A percentile compares a stretch with the other conserved stretches of the same genome.
Conservation (phyloP, 2,329 filamentous ascomycete genomes). For the Exserohilum turcica region DNA sequence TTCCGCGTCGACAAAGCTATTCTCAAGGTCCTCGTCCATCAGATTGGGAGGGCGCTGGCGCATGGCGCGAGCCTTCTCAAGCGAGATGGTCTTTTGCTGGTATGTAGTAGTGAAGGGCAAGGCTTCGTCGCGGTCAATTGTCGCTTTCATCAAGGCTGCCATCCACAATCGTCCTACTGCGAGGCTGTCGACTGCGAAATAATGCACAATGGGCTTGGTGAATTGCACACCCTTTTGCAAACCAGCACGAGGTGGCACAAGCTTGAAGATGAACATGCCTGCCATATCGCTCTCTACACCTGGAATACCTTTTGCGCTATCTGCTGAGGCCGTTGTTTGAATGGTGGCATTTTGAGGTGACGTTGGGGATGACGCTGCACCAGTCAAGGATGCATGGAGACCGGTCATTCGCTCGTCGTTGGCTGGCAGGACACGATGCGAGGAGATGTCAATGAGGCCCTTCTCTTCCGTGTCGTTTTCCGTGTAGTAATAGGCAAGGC, state of each 20-base stretch:
- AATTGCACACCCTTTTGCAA: constrained; percentile 92
- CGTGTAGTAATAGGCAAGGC: constrained; percentile 94
- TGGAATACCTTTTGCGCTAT: constrained; percentile 40
- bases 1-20: constrained; percentile 30
- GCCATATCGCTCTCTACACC: constrained; percentile 54
- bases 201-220: constrained; percentile 95
- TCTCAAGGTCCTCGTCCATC: constrained; percentile 63
- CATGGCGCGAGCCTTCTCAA: constrained; percentile 85
- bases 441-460: constrained; percentile 95
- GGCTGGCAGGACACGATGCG: constrained; percentile 92
- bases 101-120: constrained; percentile 87
- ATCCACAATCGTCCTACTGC: constrained; percentile 93
- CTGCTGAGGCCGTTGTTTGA: constrained; percentile 48
- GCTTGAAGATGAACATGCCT: constrained; percentile 95
- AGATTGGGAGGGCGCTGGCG: constrained; percentile 87
- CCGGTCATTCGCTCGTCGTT: constrained; percentile 90
- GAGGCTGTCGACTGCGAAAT: constrained; percentile 92
- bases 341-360: constrained; percentile 53
- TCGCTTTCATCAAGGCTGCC: constrained; percentile 98
- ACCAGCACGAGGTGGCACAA: constrained; percentile 86
- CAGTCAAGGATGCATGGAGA: constrained; percentile 88
- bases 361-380: constrained; percentile 73
- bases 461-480: constrained; percentile 92
- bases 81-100: constrained; percentile 93
- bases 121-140: constrained; percentile 85